These are phyloP conservation scores for Solanum sitiens DNA, from an alignment of 257 asterid genomes.

Conservation along the genomic window DNA sequence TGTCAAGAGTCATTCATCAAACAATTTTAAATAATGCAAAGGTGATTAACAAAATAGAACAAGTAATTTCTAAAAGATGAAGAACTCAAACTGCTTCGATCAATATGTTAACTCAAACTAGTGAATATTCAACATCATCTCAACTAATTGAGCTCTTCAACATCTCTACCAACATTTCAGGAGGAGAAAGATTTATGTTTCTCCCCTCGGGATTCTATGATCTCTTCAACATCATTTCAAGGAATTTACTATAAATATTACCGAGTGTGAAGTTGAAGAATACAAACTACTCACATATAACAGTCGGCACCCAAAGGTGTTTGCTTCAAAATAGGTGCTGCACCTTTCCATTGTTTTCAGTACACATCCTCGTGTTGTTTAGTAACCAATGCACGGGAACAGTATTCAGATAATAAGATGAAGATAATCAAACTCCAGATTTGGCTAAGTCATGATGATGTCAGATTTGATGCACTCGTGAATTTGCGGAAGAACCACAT, in stretches of 20 bases:
- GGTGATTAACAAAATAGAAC: background rate
- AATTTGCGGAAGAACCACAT: slow-evolving; percentile 25
- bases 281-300: background rate
- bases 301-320: background rate
- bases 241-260: background rate
- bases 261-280: background rate
- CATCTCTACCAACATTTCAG: background rate
- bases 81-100: background rate
- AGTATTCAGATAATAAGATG: background rate
- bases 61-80: background rate
- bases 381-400: background rate
- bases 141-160: background rate
- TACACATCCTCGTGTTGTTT: background rate
- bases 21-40: background rate
- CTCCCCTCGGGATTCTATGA: background rate
- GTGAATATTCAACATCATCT: background rate
- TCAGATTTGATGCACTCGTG: slow-evolving; percentile 13
- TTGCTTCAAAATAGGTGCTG: background rate
- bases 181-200: background rate
- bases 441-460: background rate
- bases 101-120: background rate
- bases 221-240: background rate
- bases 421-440: background rate
- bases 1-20: background rate
- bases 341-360: background rate